These are phyloP conservation scores for Acer negundo DNA, from an alignment of 345 rosid genomes.

Conservation along the genomic window DNA sequence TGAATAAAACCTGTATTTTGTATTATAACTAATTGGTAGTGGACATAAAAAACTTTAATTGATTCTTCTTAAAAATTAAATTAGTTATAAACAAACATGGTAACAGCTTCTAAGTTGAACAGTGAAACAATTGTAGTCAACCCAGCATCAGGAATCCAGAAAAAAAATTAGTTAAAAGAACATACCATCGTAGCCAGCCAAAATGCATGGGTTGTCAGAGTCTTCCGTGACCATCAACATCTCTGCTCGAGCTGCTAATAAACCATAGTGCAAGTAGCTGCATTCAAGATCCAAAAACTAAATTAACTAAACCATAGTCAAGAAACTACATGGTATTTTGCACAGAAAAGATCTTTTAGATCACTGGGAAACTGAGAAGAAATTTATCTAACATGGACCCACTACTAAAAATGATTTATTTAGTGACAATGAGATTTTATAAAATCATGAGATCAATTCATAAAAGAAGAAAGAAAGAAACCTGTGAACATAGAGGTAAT, in stretches of 20 bases:
- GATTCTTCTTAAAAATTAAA: neutral
- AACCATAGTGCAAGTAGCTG: slow-evolving; percentile 94
- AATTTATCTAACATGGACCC: neutral
- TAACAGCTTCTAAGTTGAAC: neutral
- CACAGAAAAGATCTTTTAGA: slow-evolving; percentile 5
- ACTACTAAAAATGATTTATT: neutral
- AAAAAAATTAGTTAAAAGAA: slow-evolving; percentile 17
- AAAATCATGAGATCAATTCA: slow-evolving; percentile 12
- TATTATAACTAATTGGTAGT: neutral
- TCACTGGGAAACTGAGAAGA: neutral
- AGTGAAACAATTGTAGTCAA: neutral
- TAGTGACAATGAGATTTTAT: neutral
- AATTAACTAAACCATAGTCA: slow-evolving; percentile 17
- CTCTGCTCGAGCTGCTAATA: slow-evolving; percentile 96
- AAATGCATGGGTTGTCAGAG: slow-evolving; percentile 76
- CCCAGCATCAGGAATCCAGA: neutral
- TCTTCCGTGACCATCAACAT: slow-evolving; percentile 70
- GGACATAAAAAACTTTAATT: neutral
- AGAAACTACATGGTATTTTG: neutral
- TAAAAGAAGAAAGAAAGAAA: slow-evolving; percentile 26
- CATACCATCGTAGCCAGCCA: slow-evolving; percentile 80
- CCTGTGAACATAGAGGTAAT: slow-evolving; percentile 97
- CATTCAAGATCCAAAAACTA: slow-evolving; percentile 25
- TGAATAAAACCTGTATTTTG: neutral
- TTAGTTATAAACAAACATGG: neutral